A percentile compares a stretch with the other conserved stretches of the same genome.
Evolutionary conservation across 768 basidiomycete genomes (phyloP).

Genomic region (Leccinum broughii): DNA sequence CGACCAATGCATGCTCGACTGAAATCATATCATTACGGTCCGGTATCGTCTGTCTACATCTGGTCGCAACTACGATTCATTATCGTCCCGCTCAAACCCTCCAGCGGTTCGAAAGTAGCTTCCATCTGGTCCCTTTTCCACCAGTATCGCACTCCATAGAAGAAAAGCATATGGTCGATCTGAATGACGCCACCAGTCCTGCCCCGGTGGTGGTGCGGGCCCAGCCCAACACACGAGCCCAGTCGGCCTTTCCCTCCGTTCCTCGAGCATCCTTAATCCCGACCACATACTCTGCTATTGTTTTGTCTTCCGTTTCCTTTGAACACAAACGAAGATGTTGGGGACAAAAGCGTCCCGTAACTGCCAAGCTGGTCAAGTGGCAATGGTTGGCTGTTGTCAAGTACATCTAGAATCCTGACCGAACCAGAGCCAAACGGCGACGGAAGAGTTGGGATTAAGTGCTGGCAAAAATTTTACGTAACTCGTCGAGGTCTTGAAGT

Average conservation of each 20-base stretch:
- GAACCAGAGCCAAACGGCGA: conserved; percentile 21
- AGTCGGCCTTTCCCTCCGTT: conserved; percentile 59
- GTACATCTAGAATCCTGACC: conserved; percentile 32
- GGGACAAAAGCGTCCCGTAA: conserved; percentile 77
- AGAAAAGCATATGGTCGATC: conserved; percentile 77
- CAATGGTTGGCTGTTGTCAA: conserved; percentile 74
- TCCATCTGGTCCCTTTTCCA: conserved; percentile 79
- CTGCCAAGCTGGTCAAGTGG: conserved; percentile 66
- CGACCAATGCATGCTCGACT: too few species aligned
- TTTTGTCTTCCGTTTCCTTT: conserved; percentile 50
- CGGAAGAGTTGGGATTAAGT: conserved; percentile 59
- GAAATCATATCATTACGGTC: too few species aligned
- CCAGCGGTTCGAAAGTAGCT: conserved; percentile 91
- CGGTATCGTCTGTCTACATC: too few species aligned
- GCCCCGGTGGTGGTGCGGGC: conserved; percentile 72
- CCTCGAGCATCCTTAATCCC: conserved; percentile 75
- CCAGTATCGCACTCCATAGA: conserved; percentile 66
- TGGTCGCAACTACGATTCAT: too few species aligned
- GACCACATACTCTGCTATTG: conserved; percentile 51
- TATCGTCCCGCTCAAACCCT: conserved; percentile 49
- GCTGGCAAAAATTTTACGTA: conserved; percentile 69
- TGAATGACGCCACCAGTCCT: conserved; percentile 86
- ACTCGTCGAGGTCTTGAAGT: conserved; percentile 52
- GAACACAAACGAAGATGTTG: conserved; percentile 72
- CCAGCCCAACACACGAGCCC: conserved; percentile 67